These are phyloP conservation scores for Aeschynomene evenia DNA, from an alignment of 306 rosid species.

Conservation along the genomic window DNA sequence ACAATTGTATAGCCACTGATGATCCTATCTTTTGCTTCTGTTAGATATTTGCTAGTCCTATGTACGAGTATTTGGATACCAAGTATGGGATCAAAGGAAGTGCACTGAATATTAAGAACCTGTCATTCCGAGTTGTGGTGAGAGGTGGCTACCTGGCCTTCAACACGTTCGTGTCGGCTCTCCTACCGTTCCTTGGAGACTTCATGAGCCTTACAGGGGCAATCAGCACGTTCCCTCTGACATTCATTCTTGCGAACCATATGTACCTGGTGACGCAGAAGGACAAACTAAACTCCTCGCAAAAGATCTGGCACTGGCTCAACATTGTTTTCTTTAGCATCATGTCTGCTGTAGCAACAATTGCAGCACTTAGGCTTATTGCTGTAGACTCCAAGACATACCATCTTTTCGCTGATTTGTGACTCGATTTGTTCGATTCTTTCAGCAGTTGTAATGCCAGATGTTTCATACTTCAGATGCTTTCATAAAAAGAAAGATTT, in stretches of 20 bases:
- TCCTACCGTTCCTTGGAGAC: slow-evolving; percentile 92
- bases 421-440: slow-evolving; percentile 16
- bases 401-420: slow-evolving; percentile 78
- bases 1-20: slow-evolving; percentile 11
- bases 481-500: not conserved
- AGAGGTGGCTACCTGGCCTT: slow-evolving; percentile 83
- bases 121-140: slow-evolving; percentile 54
- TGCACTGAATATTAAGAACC: slow-evolving; percentile 51
- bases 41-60: slow-evolving; percentile 94
- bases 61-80: slow-evolving; percentile 86
- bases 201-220: slow-evolving; percentile 99
- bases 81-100: slow-evolving; percentile 72
- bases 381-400: slow-evolving; percentile 77
- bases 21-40: slow-evolving; percentile 11
- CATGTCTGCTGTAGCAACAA: slow-evolving; percentile 61
- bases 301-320: slow-evolving; percentile 81
- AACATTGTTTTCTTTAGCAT: slow-evolving; percentile 67
- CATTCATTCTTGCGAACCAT: slow-evolving; percentile 93
- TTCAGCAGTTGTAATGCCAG: not conserved
- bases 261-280: slow-evolving; percentile 83
- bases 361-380: slow-evolving; percentile 78
- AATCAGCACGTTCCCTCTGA: slow-evolving; percentile 86
- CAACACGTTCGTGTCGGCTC: slow-evolving; percentile 71
- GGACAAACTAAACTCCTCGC: slow-evolving; percentile 41
- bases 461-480: not conserved